Evolutionary conservation across 495 filamentous ascomycete genomes (phyloP).

Genomic region (Trichoderma virens): DNA sequence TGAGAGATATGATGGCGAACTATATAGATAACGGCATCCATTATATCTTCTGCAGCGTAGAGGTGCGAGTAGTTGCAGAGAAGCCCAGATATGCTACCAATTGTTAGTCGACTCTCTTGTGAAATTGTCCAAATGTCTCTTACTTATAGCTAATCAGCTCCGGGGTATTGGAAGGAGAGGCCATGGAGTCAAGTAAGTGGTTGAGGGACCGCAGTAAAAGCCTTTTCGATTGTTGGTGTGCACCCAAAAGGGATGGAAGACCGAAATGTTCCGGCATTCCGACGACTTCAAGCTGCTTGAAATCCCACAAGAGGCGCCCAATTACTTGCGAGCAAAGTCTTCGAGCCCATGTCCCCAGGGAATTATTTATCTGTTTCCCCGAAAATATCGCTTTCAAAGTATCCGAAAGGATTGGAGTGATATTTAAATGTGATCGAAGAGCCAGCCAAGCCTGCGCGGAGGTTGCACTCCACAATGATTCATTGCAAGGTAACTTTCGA

Average conservation of each 20-base stretch:
- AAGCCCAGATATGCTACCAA: background rate
- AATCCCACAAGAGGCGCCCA: slow-evolving; percentile 27
- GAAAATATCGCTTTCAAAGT: slow-evolving; percentile 24
- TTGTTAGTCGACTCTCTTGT: no score
- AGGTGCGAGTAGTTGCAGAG: slow-evolving; percentile 8
- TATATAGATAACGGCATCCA: slow-evolving; percentile 8
- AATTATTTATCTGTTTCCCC: slow-evolving; percentile 17
- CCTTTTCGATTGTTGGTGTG: background rate
- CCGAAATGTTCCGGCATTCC: slow-evolving; percentile 1
- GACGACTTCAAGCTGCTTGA: slow-evolving; percentile 23
- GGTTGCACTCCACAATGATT: slow-evolving; percentile 24
- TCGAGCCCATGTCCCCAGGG: slow-evolving; percentile 24
- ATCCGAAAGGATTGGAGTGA: slow-evolving; percentile 17
- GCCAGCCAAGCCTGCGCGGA: slow-evolving; percentile 22
- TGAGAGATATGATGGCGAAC: slow-evolving; percentile 2
- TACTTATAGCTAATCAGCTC: slow-evolving; percentile 10
- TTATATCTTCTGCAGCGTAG: slow-evolving; percentile 5
- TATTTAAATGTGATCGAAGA: slow-evolving; percentile 14
- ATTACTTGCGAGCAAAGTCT: slow-evolving; percentile 25
- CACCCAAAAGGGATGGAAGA: background rate
- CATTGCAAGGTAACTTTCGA: slow-evolving; percentile 22
- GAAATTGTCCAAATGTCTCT: no score
- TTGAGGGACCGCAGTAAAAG: background rate
- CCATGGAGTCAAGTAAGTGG: slow-evolving; percentile 7
- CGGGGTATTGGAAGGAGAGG: background rate